These are phyloP conservation scores for Nothophoma quercina DNA, from an alignment of 2,329 filamentous ascomycete species.

Conservation along the genomic window DNA sequence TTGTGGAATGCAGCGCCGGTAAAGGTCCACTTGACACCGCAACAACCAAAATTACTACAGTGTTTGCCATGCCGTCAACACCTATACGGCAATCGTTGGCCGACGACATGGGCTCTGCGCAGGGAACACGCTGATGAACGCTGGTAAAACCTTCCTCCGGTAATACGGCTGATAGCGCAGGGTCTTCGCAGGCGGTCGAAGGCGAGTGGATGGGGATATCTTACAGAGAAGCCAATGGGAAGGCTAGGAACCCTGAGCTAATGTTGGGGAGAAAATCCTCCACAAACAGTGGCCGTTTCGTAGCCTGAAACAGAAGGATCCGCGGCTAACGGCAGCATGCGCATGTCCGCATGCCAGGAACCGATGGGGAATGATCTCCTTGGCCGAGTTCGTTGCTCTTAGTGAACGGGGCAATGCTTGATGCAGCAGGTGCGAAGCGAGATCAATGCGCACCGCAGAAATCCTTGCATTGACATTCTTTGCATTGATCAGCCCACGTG, in stretches of 20 bases:
- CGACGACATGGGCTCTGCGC: not conserved
- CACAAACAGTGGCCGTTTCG: slow-evolving; percentile 9
- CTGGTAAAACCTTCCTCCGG: slow-evolving; percentile 9
- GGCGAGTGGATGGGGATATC: slow-evolving; percentile 7
- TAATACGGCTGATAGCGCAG: slow-evolving; percentile 17
- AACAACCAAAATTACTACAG: not conserved
- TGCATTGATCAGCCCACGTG: slow-evolving; percentile 1
- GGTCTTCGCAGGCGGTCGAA: not conserved
- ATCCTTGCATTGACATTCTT: slow-evolving; percentile 9
- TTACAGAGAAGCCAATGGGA: slow-evolving; percentile 1
- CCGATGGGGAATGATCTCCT: slow-evolving; percentile 1
- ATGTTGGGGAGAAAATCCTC: slow-evolving; percentile 13
- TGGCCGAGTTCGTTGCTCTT: slow-evolving; percentile 1
- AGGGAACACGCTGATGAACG: not conserved
- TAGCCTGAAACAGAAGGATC: slow-evolving; percentile 1
- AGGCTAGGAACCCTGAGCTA: not conserved
- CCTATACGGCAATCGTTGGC: slow-evolving; percentile 8
- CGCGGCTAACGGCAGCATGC: slow-evolving; percentile 4
- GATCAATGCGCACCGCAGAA: not conserved
- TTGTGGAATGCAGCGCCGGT: slow-evolving; percentile 16
- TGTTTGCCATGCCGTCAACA: not conserved
- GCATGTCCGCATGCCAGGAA: slow-evolving; percentile 7
- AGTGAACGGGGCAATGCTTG: slow-evolving; percentile 2
- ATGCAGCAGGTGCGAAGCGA: slow-evolving; percentile 17
- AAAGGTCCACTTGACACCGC: slow-evolving; percentile 11